Base-by-base conservation (phyloP, 805 yeast species). In the Scheffersomyces stipitis region DNA sequence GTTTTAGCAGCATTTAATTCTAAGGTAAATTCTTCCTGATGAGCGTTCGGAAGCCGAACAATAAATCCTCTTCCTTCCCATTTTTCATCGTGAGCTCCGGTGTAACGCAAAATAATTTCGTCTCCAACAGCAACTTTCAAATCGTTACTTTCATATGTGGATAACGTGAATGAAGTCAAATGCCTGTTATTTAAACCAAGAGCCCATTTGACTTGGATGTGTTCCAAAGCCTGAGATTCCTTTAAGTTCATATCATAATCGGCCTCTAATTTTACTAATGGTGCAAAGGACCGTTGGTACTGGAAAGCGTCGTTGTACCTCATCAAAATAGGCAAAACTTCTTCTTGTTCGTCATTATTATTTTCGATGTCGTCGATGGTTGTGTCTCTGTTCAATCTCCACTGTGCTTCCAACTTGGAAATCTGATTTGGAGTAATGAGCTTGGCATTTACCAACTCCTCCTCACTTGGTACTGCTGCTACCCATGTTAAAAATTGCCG, bases 261-360 rank as follows among this genome's bases (percentile, higher is more conserved):
- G 0, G 91, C 86, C 59, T 88, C 97, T 18, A 82, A 60, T 51
- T 86, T 77, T 17, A 90, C 82, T 37, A 90, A 66, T 0, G 96
- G 96, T 8, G 86, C 93, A 60, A 83, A 88, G 3, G 87, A 75
- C 40, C 88, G 69, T 60, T 88, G 96, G 58, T 90, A 88, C 53
- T 87, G 88, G 56, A 74, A 82, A 0, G 90, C 95, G 59, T 88
- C 95, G 34, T 71, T 75, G 57, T 88, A 90, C 36, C 90, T 72
- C 73, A 86, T 72, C 36, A 84, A 66, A 27, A 86, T 80, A 1
- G 95, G 95, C 18, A 75, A 73, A 3, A 86, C 70, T 36, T 81
- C 84, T 31, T 68, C 73, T 34, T 77, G 86, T 23, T 65, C 73
- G 4, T 49, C 49, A 34, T 72, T 77, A 1, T 70, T 69, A 15